Evolutionary conservation across 805 yeast species (phyloP).

Genomic region (Kodamaea kaohsiungensis): DNA sequence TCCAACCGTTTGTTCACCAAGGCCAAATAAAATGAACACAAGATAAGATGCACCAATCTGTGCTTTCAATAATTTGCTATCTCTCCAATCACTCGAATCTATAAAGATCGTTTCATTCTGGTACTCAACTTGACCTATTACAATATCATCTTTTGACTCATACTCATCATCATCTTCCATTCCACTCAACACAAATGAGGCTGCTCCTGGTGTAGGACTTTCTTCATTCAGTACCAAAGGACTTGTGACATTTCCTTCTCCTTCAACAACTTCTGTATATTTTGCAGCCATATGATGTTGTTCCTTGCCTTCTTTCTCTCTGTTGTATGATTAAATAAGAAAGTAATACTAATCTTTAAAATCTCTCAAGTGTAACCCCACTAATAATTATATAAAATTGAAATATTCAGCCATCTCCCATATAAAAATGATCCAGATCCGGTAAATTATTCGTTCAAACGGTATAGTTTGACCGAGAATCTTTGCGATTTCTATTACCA

Average conservation of each 20-base stretch:
- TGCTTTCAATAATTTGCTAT: conserved; percentile 36
- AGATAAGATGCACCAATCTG: conserved; percentile 45
- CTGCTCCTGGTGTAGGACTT: background rate
- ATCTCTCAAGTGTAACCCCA: too few species aligned
- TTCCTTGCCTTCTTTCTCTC: background rate
- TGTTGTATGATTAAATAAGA: too few species aligned
- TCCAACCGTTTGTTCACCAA: conserved; percentile 63
- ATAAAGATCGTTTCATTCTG: conserved; percentile 29
- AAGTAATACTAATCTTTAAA: too few species aligned
- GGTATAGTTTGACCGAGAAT: background rate
- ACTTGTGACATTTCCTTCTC: background rate
- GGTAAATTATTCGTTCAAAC: background rate
- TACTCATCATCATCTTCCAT: background rate
- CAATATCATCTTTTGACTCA: background rate
- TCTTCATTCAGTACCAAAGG: background rate
- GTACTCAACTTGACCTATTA: background rate
- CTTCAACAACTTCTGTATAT: background rate
- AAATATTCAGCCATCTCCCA: background rate
- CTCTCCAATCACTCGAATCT: conserved; percentile 42
- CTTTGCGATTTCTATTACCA: background rate
- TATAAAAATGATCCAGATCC: background rate
- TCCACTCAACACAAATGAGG: background rate
- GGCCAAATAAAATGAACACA: conserved; percentile 50
- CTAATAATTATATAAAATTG: background rate
- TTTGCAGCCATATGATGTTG: background rate